Base-by-base conservation (phyloP, 2,329 filamentous ascomycete genomes). In the Cercospora brassicicola region DNA sequence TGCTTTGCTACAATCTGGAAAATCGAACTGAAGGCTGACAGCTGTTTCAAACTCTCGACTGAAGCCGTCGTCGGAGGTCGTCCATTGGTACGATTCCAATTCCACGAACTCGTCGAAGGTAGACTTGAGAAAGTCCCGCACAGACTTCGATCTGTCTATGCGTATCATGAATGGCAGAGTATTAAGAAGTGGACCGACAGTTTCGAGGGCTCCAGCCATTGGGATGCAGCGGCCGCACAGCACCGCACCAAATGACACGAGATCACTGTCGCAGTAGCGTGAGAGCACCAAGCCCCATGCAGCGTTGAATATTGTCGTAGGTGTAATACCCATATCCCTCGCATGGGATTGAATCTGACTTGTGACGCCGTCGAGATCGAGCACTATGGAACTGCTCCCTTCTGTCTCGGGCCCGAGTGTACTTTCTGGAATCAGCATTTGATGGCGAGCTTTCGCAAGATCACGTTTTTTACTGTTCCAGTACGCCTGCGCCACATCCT, bases 171-270 rank as follows among this genome's bases (percentile, higher is more conserved):
- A 33, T 10, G 62, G 62, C 10, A 64, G 31, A 7, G 62, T 64
- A 23, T 57, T 56, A 28, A 64, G 15, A 48, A 64, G 45, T 20
- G 62, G 62, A 20, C 62, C 62, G 18, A 64, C 39, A 6, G 51
- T 42, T 13, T 55, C 51, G 9, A 56, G 23, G 28, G 48, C 48
- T 23, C 62, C 62, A 30, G n/a, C 39, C 30, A 64, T 31, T 23
- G 62, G 45, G n/a, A 64, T 28, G 30, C 39, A 31, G 39, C 62
- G 62, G n/a, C 45, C 48, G 13, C 45, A 30, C n/a, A 64, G n/a
- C n/a, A 64, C 51, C 30, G 51, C 51, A 4, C 62, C 62, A 51
- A 64, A 64, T 10, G 42, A 20, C 11, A 62, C 60, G 13, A 30
- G 33, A 11, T 42, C 33, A 5, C 18, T 45, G n/a, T 42, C 36